A percentile compares a stretch with the other conserved stretches of the same genome.
phyloP scores from a whole-genome alignment of 2,329 filamentous ascomycete genomes.

The Elsinoe perseae region DNA sequence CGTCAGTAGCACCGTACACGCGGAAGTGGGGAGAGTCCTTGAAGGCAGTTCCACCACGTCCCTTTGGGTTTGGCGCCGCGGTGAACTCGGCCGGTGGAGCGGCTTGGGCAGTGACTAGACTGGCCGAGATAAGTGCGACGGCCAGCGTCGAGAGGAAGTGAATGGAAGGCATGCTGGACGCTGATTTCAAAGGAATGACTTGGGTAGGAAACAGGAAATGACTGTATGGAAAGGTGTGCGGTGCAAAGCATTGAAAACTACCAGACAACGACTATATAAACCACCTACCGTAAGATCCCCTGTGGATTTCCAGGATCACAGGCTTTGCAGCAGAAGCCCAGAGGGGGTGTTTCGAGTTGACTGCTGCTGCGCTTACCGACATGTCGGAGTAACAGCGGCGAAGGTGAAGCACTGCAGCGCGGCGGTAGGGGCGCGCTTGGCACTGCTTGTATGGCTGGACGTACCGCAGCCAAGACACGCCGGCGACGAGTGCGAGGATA shows the following conservation, averaged over 20 bases:
- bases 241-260: background rate
- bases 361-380: background rate
- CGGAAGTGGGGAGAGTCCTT: conserved; percentile 33
- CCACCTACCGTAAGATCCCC: background rate
- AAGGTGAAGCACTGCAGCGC: background rate
- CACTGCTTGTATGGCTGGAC: background rate
- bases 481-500: background rate
- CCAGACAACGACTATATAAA: background rate
- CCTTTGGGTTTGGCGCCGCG: background rate
- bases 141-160: conserved; percentile 9
- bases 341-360: conserved; percentile 11
- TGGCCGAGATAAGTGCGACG: conserved; percentile 5
- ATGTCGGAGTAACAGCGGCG: conserved; percentile 1
- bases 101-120: background rate
- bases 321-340: background rate
- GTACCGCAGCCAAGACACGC: conserved; percentile 5
- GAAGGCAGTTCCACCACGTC: background rate
- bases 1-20: conserved; percentile 30
- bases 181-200: background rate
- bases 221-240: background rate
- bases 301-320: background rate
- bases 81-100: conserved; percentile 6
- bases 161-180: conserved; percentile 10
- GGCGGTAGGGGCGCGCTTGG: conserved; percentile 10
- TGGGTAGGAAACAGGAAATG: conserved; percentile 4